These are phyloP conservation scores for Colletotrichum abscissum DNA, from an alignment of 2,329 filamentous ascomycete species.

Conservation along the genomic window DNA sequence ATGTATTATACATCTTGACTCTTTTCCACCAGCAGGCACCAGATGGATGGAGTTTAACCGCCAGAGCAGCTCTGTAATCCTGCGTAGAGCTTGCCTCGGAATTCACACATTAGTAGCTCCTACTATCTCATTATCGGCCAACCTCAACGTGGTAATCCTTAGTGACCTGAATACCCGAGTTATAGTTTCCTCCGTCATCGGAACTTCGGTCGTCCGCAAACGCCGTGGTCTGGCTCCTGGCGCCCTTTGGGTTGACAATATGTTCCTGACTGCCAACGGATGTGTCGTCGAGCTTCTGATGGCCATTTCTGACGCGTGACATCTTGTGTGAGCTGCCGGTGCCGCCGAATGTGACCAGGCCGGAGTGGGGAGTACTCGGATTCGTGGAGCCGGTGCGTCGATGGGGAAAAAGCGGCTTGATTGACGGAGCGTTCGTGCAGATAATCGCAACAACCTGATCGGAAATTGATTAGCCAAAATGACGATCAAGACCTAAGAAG, in stretches of 20 bases:
- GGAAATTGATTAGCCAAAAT: not conserved
- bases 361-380: slow-evolving; percentile 9
- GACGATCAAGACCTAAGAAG: too few species aligned
- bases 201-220: slow-evolving; percentile 25
- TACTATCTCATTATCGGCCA: not conserved
- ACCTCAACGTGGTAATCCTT: slow-evolving; percentile 29
- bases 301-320: slow-evolving; percentile 12
- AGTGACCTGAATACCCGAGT: slow-evolving; percentile 19
- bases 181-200: not conserved
- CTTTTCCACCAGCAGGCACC: not conserved
- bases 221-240: slow-evolving; percentile 5
- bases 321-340: slow-evolving; percentile 13
- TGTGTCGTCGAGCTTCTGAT: slow-evolving; percentile 11
- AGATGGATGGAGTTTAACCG: not conserved
- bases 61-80: not conserved
- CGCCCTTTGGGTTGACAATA: slow-evolving; percentile 4
- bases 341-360: slow-evolving; percentile 25
- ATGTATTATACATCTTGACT: not conserved
- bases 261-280: slow-evolving; percentile 29
- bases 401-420: slow-evolving; percentile 26
- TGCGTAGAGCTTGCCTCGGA: too few species aligned
- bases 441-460: slow-evolving; percentile 21
- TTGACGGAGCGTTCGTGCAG: slow-evolving; percentile 29
- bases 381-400: slow-evolving; percentile 18
- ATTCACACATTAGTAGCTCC: not conserved